Percentiles rank a stretch among this genome's conserved stretches.
Evolutionary conservation across 139 green algal genomes (phyloP).

Genomic region (Zygnema circumcarinatum): DNA sequence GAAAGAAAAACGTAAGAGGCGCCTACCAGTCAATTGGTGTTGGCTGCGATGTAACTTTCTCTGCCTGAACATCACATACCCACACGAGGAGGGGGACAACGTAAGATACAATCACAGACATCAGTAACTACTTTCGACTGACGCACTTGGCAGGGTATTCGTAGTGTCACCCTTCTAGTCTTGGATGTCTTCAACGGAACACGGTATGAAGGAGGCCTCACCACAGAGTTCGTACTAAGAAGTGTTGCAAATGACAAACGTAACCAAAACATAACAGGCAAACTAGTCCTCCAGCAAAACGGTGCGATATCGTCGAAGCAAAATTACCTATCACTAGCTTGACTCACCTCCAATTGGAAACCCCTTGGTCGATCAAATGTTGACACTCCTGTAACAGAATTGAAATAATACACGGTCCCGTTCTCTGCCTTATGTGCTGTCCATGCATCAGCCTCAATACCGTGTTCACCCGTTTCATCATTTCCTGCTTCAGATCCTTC

Average conservation of each 20-base stretch:
- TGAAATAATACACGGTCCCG: slow-evolving; percentile 80
- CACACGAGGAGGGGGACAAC: slow-evolving; percentile 8
- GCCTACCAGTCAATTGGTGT: slow-evolving; percentile 28
- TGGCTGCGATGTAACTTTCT: slow-evolving; percentile 34
- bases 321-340: too few species aligned
- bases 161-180: too few species aligned
- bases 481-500: slow-evolving; percentile 19
- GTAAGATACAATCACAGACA: too few species aligned
- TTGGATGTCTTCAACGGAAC: too few species aligned
- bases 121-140: too few species aligned
- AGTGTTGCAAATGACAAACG: too few species aligned
- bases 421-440: slow-evolving; percentile 70
- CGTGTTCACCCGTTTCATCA: slow-evolving; percentile 22
- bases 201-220: too few species aligned
- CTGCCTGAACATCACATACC: background rate
- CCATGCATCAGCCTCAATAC: slow-evolving; percentile 63
- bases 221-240: too few species aligned
- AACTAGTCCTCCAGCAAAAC: background rate
- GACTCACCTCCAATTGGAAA: slow-evolving; percentile 61
- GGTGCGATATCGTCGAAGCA: too few species aligned
- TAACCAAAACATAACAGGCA: too few species aligned
- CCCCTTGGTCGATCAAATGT: slow-evolving; percentile 67
- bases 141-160: too few species aligned
- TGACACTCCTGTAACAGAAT: slow-evolving; percentile 71
- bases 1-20: too few species aligned